A percentile compares a stretch with the other conserved stretches of the same genome.
These are phyloP conservation scores for Xylariomycetidae sp. DNA, from an alignment of 2,329 filamentous ascomycete species.

Conservation along the genomic window DNA sequence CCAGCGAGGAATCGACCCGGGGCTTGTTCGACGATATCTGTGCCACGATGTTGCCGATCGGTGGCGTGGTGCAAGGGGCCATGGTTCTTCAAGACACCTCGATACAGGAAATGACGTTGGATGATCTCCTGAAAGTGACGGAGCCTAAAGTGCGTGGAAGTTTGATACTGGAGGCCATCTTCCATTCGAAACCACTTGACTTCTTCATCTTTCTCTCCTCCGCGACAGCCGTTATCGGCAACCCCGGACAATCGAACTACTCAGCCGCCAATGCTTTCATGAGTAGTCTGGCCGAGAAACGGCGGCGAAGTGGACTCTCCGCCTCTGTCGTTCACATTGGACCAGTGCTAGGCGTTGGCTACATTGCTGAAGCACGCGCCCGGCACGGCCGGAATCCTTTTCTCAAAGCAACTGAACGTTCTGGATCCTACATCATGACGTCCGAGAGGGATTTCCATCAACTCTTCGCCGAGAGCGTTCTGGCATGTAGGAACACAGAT, in stretches of 20 bases:
- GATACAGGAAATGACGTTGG: conserved; percentile 24
- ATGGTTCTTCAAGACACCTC: conserved; percentile 35
- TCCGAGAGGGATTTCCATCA: conserved; percentile 32
- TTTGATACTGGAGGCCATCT: conserved; percentile 24
- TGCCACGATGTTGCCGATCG: conserved; percentile 28
- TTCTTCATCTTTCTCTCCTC: conserved; percentile 9
- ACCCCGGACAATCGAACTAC: conserved; percentile 8
- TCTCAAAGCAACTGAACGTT: too few species aligned
- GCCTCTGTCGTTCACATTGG: conserved; percentile 9
- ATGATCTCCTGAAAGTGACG: conserved; percentile 23
- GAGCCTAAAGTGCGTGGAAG: conserved; percentile 33
- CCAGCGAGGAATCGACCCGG: conserved; percentile 12
- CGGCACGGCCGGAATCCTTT: background rate
- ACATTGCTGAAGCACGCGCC: background rate
- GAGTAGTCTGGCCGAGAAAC: conserved; percentile 3
- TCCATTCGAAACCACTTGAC: conserved; percentile 21
- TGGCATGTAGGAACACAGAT: too few species aligned
- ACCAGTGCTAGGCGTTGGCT: conserved; percentile 7
- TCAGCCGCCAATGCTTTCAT: conserved; percentile 9
- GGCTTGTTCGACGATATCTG: conserved; percentile 8
- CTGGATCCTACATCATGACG: conserved; percentile 6
- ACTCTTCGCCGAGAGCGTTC: conserved; percentile 33
- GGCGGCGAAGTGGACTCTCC: conserved; percentile 3
- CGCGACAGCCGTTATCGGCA: conserved; percentile 2
- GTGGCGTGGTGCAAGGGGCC: conserved; percentile 38